Percentiles rank a stretch among this genome's conserved stretches.
phyloP scores from a whole-genome alignment of 1,284 basidiomycete genomes.

The Sanghuangporus weigelae region DNA sequence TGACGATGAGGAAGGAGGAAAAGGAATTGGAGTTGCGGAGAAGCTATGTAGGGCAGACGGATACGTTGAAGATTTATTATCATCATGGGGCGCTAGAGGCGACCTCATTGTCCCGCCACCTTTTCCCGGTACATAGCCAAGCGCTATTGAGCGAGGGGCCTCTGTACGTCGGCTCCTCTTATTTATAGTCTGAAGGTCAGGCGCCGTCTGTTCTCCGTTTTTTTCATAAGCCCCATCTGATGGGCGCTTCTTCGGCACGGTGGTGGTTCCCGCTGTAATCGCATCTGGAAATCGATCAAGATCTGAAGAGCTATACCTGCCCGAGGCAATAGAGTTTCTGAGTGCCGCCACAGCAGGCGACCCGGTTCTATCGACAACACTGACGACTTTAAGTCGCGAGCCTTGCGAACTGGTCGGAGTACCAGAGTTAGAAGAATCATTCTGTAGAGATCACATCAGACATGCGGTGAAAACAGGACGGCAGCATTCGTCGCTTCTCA shows the following conservation, averaged over 20 bases:
- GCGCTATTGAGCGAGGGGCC: background rate
- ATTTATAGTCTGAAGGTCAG: background rate
- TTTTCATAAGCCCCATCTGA: background rate
- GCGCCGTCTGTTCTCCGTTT: background rate
- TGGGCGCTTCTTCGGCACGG: background rate
- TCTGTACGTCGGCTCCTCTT: background rate
- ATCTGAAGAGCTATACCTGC: background rate
- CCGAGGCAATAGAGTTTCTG: background rate
- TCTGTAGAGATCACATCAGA: background rate
- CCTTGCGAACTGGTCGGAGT: background rate
- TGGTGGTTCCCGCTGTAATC: background rate
- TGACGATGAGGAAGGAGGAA: background rate
- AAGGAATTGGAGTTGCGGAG: background rate
- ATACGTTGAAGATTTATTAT: background rate
- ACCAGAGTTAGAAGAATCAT: background rate
- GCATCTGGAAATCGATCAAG: background rate
- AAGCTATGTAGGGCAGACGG: background rate
- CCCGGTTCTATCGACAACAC: background rate
- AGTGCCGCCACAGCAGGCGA: background rate
- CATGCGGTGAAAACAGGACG: background rate
- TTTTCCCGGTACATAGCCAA: background rate
- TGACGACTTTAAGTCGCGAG: background rate
- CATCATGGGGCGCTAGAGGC: background rate
- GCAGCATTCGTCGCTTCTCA: background rate
- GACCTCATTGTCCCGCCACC: background rate